phyloP scores from a whole-genome alignment of 2,329 filamentous ascomycete genomes.

The Alternaria triticina region DNA sequence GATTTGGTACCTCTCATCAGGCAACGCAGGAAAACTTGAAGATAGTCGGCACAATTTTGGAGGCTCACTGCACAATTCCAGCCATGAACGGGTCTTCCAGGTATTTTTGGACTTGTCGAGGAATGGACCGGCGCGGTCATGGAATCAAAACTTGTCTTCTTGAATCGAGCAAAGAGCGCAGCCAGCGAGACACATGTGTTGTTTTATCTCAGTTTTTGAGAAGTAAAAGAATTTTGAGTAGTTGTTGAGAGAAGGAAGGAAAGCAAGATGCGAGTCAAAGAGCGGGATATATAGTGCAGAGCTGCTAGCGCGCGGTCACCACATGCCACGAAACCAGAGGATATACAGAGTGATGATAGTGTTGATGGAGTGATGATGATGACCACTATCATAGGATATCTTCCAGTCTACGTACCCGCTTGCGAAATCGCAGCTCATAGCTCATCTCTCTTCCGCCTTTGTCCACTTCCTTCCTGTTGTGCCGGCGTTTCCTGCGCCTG shows the following conservation, averaged over 20 bases:
- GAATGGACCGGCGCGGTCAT: neutral
- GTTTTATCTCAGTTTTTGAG: neutral
- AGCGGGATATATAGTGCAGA: neutral
- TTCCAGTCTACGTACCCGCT: neutral
- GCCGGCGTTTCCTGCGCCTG: conserved; percentile 13
- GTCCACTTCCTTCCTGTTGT: conserved; percentile 14
- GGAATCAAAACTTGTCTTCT: neutral
- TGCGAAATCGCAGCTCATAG: conserved; percentile 13
- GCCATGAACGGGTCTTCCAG: neutral
- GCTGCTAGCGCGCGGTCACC: neutral
- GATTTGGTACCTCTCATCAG: neutral
- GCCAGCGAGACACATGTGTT: neutral
- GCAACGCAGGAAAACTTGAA: too few species aligned
- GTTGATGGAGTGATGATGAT: neutral
- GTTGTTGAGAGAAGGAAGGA: neutral
- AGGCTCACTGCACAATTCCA: neutral
- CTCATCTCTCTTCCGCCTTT: conserved; percentile 29
- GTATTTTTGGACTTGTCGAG: neutral
- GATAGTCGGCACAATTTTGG: too few species aligned
- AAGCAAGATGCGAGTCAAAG: neutral
- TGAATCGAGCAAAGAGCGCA: neutral
- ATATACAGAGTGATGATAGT: neutral
- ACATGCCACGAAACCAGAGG: neutral
- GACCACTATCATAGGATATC: neutral
- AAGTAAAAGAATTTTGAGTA: neutral